phyloP scores from a whole-genome alignment of 495 filamentous ascomycete genomes.

The Penicillium angulare region DNA sequence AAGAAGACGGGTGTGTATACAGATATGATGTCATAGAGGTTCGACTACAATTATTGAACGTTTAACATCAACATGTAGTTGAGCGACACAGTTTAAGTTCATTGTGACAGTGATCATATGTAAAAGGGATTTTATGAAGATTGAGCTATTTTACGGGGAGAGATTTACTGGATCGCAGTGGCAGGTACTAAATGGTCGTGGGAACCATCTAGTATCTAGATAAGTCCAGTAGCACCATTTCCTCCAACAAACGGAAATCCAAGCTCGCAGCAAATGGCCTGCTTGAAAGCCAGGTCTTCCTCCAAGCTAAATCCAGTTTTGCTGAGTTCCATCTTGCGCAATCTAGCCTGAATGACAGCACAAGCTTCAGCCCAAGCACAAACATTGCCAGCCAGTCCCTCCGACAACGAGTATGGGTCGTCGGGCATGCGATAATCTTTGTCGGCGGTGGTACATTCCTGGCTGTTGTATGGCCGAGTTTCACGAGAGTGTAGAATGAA shows the following conservation, averaged over 20 bases:
- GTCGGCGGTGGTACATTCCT: slow-evolving; percentile 3
- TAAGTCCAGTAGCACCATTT: slow-evolving; percentile 25
- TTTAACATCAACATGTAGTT: too few species aligned
- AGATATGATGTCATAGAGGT: slow-evolving; percentile 2
- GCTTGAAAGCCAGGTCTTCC: slow-evolving; percentile 14
- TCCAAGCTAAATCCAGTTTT: slow-evolving; percentile 10
- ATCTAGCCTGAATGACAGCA: slow-evolving; percentile 30
- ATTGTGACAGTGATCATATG: background rate
- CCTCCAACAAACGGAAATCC: slow-evolving; percentile 35
- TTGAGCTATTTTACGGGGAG: too few species aligned
- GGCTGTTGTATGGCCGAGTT: slow-evolving; percentile 37
- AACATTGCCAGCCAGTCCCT: slow-evolving; percentile 46
- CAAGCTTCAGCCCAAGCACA: slow-evolving; percentile 50
- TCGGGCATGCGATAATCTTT: slow-evolving; percentile 46
- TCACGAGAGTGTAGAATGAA: slow-evolving; percentile 43
- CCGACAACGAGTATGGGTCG: slow-evolving; percentile 40
- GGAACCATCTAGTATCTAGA: slow-evolving; percentile 3
- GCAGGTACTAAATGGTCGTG: background rate
- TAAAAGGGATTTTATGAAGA: too few species aligned
- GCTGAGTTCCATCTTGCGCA: slow-evolving; percentile 35
- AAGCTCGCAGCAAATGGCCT: slow-evolving; percentile 21
- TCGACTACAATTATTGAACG: too few species aligned
- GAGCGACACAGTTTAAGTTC: background rate
- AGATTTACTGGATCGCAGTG: too few species aligned
- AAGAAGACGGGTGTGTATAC: background rate